Base-by-base conservation (phyloP, 768 basidiomycete genomes). In the Podaxis sp. region DNA sequence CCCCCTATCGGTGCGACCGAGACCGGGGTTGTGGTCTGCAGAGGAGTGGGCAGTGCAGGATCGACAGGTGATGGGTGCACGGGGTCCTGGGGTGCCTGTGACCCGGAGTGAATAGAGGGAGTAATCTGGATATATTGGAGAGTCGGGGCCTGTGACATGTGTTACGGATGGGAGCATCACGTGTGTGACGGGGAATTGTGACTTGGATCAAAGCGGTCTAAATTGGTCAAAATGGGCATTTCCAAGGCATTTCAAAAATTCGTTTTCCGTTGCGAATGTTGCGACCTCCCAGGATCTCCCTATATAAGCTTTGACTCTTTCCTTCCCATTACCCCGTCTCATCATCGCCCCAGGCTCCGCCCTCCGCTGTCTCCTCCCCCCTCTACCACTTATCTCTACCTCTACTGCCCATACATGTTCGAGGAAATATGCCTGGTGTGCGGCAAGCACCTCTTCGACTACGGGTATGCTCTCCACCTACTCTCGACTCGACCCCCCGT, bases 361-460 rank as follows among this genome's bases (percentile, higher is more conserved):
- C 44, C 24, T 38, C 50, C 41, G 24, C 46, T 50, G 51, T 59
- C 15, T 53, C 62, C 50, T 61, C 54, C 56, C 46, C 56, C 64
- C 65, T 58, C 51, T 56, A 28, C 60, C 56, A 63, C 36, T 63
- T 48, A 12, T 54, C 62, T 40, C 63, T 63, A 46, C 51, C 49
- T 62, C 55, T 56, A 10, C 7, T 7, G 7, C n/a, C 44, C 7
- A 17, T 8, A 17, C 66, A 92, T 91, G 90, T 91, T 89, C 74
- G 87, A 90, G 82, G 89, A 91, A 79, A 80, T 87, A 69, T 92
- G 90, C 72, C 81, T 92, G 62, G 77, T 82, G 58, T 92, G 90
- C 71, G 87, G 89, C 58, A 86, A 83, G 73, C 84, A 84, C 59
- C 80, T 90, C 67, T 72, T 74, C 65, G 84, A 82, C 73, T 84